A percentile compares a stretch with the other conserved stretches of the same genome.
phyloP scores from a whole-genome alignment of 2,329 filamentous ascomycete genomes.

The Pseudohalonectria lignicola region DNA sequence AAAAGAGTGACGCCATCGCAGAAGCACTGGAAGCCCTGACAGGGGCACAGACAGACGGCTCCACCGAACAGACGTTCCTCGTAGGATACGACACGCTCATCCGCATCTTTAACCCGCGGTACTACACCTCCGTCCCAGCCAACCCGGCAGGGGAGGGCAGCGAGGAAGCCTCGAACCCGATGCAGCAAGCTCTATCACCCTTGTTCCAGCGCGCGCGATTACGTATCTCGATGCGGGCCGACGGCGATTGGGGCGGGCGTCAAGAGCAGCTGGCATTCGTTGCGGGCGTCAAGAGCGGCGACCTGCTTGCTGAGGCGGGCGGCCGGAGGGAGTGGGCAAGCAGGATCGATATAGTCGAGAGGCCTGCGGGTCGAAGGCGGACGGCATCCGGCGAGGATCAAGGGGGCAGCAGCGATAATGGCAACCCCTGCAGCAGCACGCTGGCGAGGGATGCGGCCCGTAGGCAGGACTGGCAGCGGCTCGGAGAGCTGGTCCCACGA shows the following conservation, averaged over 20 bases:
- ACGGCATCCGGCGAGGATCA: background rate
- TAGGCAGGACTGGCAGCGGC: constrained; percentile 28
- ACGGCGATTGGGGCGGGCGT: constrained; percentile 47
- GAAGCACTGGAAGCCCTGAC: constrained; percentile 10
- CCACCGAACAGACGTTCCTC: constrained; percentile 50
- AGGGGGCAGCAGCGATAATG: background rate
- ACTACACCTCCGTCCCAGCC: constrained; percentile 51
- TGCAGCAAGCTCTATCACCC: constrained; percentile 44
- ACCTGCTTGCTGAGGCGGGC: constrained; percentile 36
- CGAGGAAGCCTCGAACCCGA: constrained; percentile 17
- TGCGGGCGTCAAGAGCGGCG: constrained; percentile 29
- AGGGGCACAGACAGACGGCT: too few relatives aligned
- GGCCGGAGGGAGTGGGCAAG: constrained; percentile 46
- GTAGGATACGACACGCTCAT: constrained; percentile 68
- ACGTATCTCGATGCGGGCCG: constrained; percentile 52
- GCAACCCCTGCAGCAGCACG: constrained; percentile 44
- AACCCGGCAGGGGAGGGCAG: background rate
- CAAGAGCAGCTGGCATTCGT: constrained; percentile 45
- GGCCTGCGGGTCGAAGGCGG: constrained; percentile 5
- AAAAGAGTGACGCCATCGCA: constrained; percentile 53
- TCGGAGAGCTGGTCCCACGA: constrained; percentile 43
- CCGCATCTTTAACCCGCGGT: constrained; percentile 61
- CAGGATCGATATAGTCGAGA: constrained; percentile 49
- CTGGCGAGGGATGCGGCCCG: constrained; percentile 48
- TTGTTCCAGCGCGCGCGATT: constrained; percentile 54